Conservation (phyloP, 352 stramenopile species). For the Globisporangium cystogenes region DNA sequence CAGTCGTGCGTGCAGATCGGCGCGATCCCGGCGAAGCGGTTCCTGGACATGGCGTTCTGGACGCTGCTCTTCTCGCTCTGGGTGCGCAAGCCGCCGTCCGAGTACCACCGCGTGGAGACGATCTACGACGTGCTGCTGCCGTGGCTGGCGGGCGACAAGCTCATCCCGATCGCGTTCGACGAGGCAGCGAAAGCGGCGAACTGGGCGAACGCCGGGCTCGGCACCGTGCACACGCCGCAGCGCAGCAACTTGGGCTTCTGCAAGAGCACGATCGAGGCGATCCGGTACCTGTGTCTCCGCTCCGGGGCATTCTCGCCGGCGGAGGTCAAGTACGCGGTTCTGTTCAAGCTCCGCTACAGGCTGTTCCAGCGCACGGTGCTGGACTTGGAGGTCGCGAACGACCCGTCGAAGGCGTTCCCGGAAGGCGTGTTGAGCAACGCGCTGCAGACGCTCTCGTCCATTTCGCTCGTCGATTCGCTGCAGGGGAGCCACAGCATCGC, state of each 20-base stretch:
- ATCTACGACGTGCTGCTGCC: conserved; percentile 89
- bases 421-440: conserved; percentile 47
- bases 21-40: conserved; percentile 46
- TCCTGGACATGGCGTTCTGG: conserved; percentile 87
- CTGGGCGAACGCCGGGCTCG: conserved; percentile 27
- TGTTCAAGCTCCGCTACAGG: conserved; percentile 70
- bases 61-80: conserved; percentile 80
- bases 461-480: conserved; percentile 67
- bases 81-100: conserved; percentile 75
- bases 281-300: conserved; percentile 62
- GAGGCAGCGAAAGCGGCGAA: conserved; percentile 21
- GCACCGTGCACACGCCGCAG: conserved; percentile 48
- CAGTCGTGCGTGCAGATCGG: conserved; percentile 69
- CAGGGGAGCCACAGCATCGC: conserved; percentile 63
- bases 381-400: conserved; percentile 45
- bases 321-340: conserved; percentile 63
- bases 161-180: conserved; percentile 61
- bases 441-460: conserved; percentile 47
- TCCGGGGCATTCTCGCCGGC: conserved; percentile 45
- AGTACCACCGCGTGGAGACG: conserved; percentile 84
- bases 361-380: conserved; percentile 49
- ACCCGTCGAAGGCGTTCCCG: conserved; percentile 44
- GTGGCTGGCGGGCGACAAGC: conserved; percentile 72
- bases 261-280: conserved; percentile 75
- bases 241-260: conserved; percentile 75